These are phyloP conservation scores for Phytophthora europaea DNA, from an alignment of 352 stramenopile species.

Conservation along the genomic window DNA sequence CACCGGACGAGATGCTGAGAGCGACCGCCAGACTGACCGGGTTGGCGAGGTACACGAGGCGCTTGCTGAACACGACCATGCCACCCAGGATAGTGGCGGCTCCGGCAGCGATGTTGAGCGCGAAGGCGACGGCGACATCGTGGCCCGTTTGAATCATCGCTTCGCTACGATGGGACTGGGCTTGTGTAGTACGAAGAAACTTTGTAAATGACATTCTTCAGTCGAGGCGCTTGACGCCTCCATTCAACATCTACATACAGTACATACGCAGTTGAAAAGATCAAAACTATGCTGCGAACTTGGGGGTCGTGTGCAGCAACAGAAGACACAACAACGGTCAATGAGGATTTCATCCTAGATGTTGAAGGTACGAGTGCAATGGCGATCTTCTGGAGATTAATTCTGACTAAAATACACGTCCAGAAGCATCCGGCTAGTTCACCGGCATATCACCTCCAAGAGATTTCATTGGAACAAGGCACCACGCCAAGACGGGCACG, in stretches of 20 bases:
- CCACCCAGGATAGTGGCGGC: conserved; percentile 19
- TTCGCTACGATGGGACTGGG: not conserved
- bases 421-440: conserved; percentile 1
- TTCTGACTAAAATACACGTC: conserved; percentile 2
- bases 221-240: not conserved
- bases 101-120: conserved; percentile 15
- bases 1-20: conserved; percentile 18
- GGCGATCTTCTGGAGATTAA: conserved; percentile 14
- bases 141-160: conserved; percentile 25
- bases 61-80: conserved; percentile 30
- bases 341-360: not conserved
- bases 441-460: not conserved
- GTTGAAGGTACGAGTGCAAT: conserved; percentile 1
- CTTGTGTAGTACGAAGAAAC: conserved; percentile 6
- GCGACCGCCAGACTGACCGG: conserved; percentile 21
- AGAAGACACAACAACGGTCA: not conserved
- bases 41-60: conserved; percentile 24
- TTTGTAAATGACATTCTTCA: conserved; percentile 7
- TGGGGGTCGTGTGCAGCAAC: not conserved
- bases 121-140: conserved; percentile 12
- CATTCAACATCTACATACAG: not conserved
- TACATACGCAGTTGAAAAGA: not conserved
- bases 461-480: conserved; percentile 19
- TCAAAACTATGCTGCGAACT: not conserved
- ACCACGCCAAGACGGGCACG: not conserved